phyloP scores from a whole-genome alignment of 179 eudicot species.

The Patellifolia procumbens region DNA sequence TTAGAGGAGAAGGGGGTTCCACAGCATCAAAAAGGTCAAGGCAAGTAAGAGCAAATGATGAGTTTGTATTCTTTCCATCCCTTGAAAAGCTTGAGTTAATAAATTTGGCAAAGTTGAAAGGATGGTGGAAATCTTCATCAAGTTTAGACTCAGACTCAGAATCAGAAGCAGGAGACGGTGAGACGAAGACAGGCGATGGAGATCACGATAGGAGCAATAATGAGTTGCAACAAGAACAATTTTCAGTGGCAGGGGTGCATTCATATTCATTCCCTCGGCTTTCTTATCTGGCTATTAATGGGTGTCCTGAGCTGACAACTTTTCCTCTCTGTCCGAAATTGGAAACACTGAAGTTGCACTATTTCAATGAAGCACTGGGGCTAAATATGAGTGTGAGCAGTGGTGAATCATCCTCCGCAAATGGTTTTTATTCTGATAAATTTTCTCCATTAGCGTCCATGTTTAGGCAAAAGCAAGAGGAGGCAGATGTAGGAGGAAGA shows the following conservation, averaged over 20 bases:
- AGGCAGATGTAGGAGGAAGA: not conserved
- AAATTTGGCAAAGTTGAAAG: not conserved
- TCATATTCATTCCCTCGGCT: not conserved
- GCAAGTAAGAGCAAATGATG: not conserved
- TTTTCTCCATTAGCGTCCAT: not conserved
- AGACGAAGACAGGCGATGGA: not conserved
- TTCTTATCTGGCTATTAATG: rapidly evolving
- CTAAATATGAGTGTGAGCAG: too few relatives aligned
- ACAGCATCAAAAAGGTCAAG: not conserved
- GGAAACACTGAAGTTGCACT: not conserved
- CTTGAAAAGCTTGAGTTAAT: not conserved
- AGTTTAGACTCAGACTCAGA: not conserved
- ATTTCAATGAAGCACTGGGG: not conserved
- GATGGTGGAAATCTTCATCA: slow-evolving; percentile 20
- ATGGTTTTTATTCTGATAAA: too few relatives aligned
- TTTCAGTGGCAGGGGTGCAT: not conserved
- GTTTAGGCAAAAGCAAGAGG: not conserved
- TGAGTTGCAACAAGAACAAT: too few relatives aligned
- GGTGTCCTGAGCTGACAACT: not conserved
- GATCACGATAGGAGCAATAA: not conserved
- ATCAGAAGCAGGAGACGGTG: not conserved
- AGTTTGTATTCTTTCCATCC: slow-evolving; percentile 19
- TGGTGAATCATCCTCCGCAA: too few relatives aligned
- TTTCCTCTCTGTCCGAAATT: slow-evolving; percentile 18
- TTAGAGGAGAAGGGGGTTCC: not conserved